These are phyloP conservation scores for Pisolithus sp. DNA, from an alignment of 768 basidiomycete species.

Conservation along the genomic window DNA sequence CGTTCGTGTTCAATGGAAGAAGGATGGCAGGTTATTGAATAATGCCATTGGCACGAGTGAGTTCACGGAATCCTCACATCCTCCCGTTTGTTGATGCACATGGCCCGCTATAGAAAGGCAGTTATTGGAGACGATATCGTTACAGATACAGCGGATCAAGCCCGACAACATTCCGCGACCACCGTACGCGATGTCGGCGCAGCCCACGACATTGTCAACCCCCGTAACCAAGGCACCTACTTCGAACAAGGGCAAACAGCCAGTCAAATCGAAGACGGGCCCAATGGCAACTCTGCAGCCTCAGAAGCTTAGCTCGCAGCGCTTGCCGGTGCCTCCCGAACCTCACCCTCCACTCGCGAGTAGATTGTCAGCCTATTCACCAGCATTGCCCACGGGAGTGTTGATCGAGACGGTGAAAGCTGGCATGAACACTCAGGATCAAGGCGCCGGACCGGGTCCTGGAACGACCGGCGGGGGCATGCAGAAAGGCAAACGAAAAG, in stretches of 20 bases:
- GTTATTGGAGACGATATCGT: conserved; percentile 65
- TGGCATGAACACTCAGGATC: conserved; percentile 66
- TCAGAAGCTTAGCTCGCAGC: conserved; percentile 31
- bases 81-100: not conserved
- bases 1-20: conserved; percentile 90
- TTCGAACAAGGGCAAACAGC: conserved; percentile 45
- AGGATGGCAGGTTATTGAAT: conserved; percentile 63
- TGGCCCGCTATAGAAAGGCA: conserved; percentile 56
- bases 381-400: conserved; percentile 68
- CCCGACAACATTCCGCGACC: conserved; percentile 63
- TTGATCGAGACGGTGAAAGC: conserved; percentile 82
- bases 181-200: conserved; percentile 43
- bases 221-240: conserved; percentile 27
- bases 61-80: conserved; percentile 20
- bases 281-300: conserved; percentile 22
- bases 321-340: conserved; percentile 68
- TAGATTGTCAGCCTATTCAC: conserved; percentile 76
- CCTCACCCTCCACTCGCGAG: conserved; percentile 67
- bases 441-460: conserved; percentile 33
- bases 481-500: conserved; percentile 76
- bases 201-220: conserved; percentile 22
- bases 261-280: conserved; percentile 40
- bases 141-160: conserved; percentile 66
- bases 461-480: conserved; percentile 20
- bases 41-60: conserved; percentile 68